Evolutionary conservation across 2,329 filamentous ascomycete species (phyloP), one percentile per base, ranked within the genome.

Genomic region (Apiospora rasikravindrae): DNA sequence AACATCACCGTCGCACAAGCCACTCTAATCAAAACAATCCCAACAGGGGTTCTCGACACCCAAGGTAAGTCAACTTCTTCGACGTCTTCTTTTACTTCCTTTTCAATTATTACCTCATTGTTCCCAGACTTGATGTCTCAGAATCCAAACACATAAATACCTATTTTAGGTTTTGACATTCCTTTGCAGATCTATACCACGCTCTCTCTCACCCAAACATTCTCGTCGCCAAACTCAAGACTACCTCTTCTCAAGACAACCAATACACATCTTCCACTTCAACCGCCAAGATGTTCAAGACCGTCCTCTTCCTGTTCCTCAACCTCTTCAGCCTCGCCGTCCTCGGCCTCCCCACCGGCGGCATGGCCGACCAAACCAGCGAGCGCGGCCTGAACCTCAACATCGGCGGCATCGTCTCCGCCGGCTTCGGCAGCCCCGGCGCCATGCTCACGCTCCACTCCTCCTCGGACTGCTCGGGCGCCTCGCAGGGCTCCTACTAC

Each of bases 1-100:
- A 64, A 40, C 33, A 37, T 40, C 33, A 2, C 33, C 57, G 33
- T 37, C 29, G 57, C 57, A 64, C 57, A 64, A 64, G 13, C 57
- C 57, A 64, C 57, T 64, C 57, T 64, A 64, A 64, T 64, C 33
- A 64, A 64, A 64, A 64, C 57, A 64, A 64, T 7, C 22, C 24
- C 57, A 24, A 64, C 57, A 64, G 19, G 57, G 57, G 19, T 40
- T 64, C 33, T 40, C 13, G 57, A 14, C 22, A 6, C 22, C 8
- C 53, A 37, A 61, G 19, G 33, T 64, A 64, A 40, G 16, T 37
- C 26, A 61, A 4, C 13, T 22, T 40, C 10, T 40, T 64, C 16
- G 14, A n/a, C 22, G 22, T 5, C 57, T 8, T 22, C 19, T 16
- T 57, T 13, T 22, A 16, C 24, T 57, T 13, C 51, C 11, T 64